Conservation (phyloP, 2,329 filamentous ascomycete genomes). For the Penicillium freii region DNA sequence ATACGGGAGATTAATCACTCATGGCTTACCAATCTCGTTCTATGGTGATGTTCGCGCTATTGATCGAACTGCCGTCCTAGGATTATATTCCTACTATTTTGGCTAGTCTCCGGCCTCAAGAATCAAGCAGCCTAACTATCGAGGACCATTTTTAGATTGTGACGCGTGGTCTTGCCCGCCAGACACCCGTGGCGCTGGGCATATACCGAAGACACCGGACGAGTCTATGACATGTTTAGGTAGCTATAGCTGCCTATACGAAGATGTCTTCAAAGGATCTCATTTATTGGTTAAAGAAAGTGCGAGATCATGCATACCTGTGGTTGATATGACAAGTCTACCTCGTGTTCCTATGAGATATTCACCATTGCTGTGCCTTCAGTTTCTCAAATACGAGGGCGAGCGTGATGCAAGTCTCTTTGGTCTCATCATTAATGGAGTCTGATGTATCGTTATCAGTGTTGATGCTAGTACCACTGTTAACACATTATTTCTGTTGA, state of each 20-base stretch:
- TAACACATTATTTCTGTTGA: neutral
- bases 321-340: neutral
- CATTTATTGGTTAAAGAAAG: neutral
- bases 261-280: neutral
- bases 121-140: neutral
- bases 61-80: neutral
- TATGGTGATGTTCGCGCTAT: neutral
- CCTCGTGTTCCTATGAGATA: neutral
- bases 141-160: neutral
- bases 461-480: neutral
- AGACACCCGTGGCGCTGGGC: neutral
- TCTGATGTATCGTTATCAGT: neutral
- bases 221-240: neutral
- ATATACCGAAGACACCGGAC: neutral
- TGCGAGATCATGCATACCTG: neutral
- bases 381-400: neutral
- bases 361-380: neutral
- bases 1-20: neutral
- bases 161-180: neutral
- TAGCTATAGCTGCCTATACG: neutral
- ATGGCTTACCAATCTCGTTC: neutral
- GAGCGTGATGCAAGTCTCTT: neutral
- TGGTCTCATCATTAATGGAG: too few species aligned
- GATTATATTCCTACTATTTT: neutral
- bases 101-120: neutral